These are phyloP conservation scores for Smallanthus sonchifolius DNA, from an alignment of 129 eudicot species.

Conservation along the genomic window DNA sequence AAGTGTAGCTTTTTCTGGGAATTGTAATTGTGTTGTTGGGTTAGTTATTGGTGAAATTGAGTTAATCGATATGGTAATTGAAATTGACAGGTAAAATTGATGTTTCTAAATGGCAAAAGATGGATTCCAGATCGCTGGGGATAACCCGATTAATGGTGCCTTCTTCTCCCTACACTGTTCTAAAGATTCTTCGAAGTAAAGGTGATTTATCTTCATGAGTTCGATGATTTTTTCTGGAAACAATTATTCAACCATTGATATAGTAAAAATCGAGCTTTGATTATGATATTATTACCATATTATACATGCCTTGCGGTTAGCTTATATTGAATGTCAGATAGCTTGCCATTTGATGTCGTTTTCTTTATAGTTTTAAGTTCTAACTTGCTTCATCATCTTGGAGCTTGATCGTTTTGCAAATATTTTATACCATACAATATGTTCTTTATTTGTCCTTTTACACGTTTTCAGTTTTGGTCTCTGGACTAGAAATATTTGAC, in stretches of 20 bases:
- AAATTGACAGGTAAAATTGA: constrained; percentile 33
- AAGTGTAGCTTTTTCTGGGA: constrained; percentile 2
- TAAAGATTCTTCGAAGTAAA: constrained; percentile 50
- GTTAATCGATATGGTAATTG: constrained; percentile 3
- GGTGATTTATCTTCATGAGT: constrained; percentile 36
- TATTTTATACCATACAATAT: not conserved
- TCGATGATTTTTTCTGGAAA: not conserved
- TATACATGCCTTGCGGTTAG: not conserved
- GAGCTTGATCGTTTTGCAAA: not conserved
- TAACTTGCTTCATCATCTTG: not conserved
- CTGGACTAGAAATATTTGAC: not conserved
- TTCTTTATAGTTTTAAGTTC: not conserved
- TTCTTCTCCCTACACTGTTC: constrained; percentile 53
- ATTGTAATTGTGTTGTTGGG: constrained; percentile 16
- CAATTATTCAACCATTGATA: not conserved
- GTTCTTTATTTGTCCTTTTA: not conserved
- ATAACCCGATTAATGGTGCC: constrained; percentile 50
- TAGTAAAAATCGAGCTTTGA: not conserved
- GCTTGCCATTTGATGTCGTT: not conserved
- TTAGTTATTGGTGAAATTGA: not conserved
- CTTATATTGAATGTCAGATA: not conserved
- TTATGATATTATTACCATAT: not conserved
- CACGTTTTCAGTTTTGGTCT: not conserved
- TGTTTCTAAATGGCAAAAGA: constrained; percentile 53
- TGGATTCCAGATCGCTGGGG: constrained; percentile 71